These are phyloP conservation scores for Colletotrichum caudatum DNA, from an alignment of 2,329 filamentous ascomycete species.

Conservation along the genomic window DNA sequence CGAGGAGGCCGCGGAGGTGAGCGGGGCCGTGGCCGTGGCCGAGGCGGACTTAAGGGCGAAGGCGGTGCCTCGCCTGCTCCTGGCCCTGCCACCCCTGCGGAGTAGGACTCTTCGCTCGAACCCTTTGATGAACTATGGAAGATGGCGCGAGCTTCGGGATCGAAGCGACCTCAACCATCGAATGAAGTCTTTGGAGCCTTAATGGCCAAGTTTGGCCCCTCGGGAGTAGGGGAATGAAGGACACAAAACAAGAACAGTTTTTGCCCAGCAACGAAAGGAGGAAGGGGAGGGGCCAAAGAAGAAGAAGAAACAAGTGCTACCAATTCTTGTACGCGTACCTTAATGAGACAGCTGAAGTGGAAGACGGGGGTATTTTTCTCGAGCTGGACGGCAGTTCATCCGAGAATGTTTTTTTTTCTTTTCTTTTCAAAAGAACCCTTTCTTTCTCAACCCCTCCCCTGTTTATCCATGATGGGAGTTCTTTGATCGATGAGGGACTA, in stretches of 20 bases:
- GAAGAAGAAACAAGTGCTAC: conserved; percentile 39
- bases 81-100: conserved; percentile 63
- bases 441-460: conserved; percentile 19
- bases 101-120: conserved; percentile 41
- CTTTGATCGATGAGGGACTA: conserved; percentile 32
- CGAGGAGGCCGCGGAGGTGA: conserved; percentile 70
- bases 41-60: conserved; percentile 70
- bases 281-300: conserved; percentile 28
- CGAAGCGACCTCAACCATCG: conserved; percentile 21
- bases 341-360: conserved; percentile 41
- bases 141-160: conserved; percentile 13
- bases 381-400: conserved; percentile 26
- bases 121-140: conserved; percentile 31
- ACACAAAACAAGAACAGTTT: conserved; percentile 21
- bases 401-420: background rate
- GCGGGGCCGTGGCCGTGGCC: conserved; percentile 67
- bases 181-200: conserved; percentile 40
- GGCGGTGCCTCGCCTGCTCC: conserved; percentile 66
- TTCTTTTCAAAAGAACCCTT: conserved; percentile 8
- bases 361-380: conserved; percentile 15
- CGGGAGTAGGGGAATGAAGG: conserved; percentile 29
- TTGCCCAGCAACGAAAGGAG: conserved; percentile 36
- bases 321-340: conserved; percentile 44
- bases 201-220: conserved; percentile 39
- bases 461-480: conserved; percentile 35